A percentile compares a stretch with the other conserved stretches of the same genome.
Evolutionary conservation across 192 early-diverging fungal genomes (phyloP).

Genomic region (Spizellomyces sp.): DNA sequence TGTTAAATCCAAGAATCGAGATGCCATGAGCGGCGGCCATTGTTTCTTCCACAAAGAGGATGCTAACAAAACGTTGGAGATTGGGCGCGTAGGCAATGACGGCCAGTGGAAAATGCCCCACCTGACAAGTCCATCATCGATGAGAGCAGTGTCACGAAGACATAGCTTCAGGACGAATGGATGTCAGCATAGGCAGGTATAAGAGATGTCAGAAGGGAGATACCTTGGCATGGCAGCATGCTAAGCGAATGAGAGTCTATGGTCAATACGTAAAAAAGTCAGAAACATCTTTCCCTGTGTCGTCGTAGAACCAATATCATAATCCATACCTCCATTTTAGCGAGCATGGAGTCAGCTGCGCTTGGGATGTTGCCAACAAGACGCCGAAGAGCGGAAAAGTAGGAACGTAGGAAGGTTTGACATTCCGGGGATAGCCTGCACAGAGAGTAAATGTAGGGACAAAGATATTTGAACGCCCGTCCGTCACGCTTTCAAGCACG

Average conservation of each 20-base stretch:
- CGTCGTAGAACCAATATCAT: not conserved
- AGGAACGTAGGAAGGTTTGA: constrained; percentile 12
- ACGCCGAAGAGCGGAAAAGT: constrained; percentile 20
- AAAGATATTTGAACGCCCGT: not conserved
- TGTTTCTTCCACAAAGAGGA: constrained; percentile 20
- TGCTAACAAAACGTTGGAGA: constrained; percentile 4
- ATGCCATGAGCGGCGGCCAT: constrained; percentile 3
- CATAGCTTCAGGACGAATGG: constrained; percentile 11
- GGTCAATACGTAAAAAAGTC: not conserved
- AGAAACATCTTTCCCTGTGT: not conserved
- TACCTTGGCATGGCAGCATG: constrained; percentile 19
- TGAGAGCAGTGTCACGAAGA: constrained; percentile 19
- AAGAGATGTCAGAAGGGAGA: not conserved
- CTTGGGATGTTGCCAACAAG: not conserved
- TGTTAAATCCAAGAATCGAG: constrained; percentile 21
- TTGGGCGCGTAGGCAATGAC: not conserved
- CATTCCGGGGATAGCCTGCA: constrained; percentile 17
- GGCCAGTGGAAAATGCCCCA: not conserved
- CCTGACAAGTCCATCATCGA: constrained; percentile 20
- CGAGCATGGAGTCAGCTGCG: constrained; percentile 13
- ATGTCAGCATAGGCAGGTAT: not conserved
- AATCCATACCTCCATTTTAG: constrained; percentile 11
- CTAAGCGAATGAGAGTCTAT: constrained; percentile 15
- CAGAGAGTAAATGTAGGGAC: not conserved
- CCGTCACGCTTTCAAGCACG: not conserved